These are phyloP conservation scores for Botrytis medusae DNA, from an alignment of 2,329 filamentous ascomycete genomes.

Conservation along the genomic window DNA sequence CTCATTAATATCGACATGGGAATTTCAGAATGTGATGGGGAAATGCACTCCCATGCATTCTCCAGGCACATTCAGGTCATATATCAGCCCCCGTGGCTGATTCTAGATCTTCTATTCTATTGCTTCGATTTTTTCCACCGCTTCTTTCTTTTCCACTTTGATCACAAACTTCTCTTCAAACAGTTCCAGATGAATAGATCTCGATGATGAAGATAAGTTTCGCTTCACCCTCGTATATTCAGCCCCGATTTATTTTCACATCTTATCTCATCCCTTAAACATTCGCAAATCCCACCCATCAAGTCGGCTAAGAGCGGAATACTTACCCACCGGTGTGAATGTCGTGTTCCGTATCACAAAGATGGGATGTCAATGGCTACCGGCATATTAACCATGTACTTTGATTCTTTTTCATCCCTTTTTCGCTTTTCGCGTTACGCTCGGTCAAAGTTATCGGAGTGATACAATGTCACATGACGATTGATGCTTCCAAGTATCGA, in stretches of 20 bases:
- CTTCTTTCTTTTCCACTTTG: not conserved
- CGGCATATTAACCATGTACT: not conserved
- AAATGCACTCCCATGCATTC: not conserved
- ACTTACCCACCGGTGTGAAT: not conserved
- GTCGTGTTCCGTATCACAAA: not conserved
- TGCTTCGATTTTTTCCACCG: not conserved
- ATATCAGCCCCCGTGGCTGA: not conserved
- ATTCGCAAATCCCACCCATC: not conserved
- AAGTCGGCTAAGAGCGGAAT: not conserved
- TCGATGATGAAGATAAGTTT: not conserved
- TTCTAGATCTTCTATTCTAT: not conserved
- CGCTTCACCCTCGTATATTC: not conserved
- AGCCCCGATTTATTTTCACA: not conserved
- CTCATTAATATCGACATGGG: not conserved
- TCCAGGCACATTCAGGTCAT: not conserved
- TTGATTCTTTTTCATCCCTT: not conserved
- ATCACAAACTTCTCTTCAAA: not conserved
- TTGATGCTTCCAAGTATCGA: not conserved
- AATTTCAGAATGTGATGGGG: slow-evolving; percentile 1
- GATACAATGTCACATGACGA: not conserved
- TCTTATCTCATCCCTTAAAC: not conserved
- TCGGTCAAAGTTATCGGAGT: not conserved
- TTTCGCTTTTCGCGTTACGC: not conserved
- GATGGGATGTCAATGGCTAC: slow-evolving; percentile 4
- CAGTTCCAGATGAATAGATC: not conserved